Conservation (phyloP, 116 monocot genomes). For the Dioscorea cayenensis region DNA sequence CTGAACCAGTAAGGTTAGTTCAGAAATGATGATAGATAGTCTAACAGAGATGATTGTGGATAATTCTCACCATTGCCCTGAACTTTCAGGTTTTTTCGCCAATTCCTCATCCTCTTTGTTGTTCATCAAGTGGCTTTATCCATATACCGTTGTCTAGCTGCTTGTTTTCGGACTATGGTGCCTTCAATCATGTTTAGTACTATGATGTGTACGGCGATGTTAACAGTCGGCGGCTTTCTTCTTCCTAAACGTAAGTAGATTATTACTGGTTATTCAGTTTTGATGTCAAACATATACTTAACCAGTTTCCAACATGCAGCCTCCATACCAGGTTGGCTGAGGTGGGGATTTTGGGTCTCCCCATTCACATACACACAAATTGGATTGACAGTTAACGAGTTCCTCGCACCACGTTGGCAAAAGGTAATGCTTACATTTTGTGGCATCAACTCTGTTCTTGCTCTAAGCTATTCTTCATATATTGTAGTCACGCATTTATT, state of each 20-base stretch:
- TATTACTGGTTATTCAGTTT: not conserved
- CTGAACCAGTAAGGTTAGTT: slow-evolving; percentile 39
- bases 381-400: slow-evolving; percentile 68
- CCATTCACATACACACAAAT: slow-evolving; percentile 79
- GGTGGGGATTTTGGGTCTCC: slow-evolving; percentile 88
- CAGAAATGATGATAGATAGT: not conserved
- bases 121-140: slow-evolving; percentile 47
- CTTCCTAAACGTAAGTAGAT: slow-evolving; percentile 43
- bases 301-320: slow-evolving; percentile 22
- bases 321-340: slow-evolving; percentile 65
- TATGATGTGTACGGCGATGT: slow-evolving; percentile 13
- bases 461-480: not conserved
- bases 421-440: slow-evolving; percentile 30
- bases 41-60: not conserved
- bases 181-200: slow-evolving; percentile 22
- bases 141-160: slow-evolving; percentile 37
- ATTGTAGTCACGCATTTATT: not conserved
- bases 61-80: not conserved
- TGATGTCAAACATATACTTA: not conserved
- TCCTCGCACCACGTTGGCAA: slow-evolving; percentile 75
- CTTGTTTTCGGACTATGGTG: slow-evolving; percentile 34
- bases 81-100: slow-evolving; percentile 46
- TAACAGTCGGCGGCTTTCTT: slow-evolving; percentile 63
- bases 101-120: slow-evolving; percentile 46
- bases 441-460: not conserved